These are phyloP conservation scores for Helicostylum pulchrum DNA, from an alignment of 192 early-diverging fungal genomes.

Conservation along the genomic window DNA sequence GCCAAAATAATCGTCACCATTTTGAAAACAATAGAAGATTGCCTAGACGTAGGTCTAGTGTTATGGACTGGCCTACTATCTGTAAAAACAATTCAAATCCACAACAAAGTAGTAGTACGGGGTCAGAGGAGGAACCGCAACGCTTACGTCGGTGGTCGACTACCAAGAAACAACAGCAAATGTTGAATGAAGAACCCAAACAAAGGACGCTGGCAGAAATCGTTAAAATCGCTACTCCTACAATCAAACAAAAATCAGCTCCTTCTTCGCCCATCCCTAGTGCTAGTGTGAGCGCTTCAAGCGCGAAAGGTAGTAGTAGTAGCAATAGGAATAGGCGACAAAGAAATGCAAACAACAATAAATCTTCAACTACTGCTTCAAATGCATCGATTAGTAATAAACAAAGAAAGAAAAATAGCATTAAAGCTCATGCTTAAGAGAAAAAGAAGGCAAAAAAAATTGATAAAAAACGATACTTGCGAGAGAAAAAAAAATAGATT, in stretches of 20 bases:
- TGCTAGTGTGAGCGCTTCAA: no score
- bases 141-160: slow-evolving; percentile 26
- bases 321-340: no score
- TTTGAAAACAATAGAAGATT: background rate
- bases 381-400: background rate
- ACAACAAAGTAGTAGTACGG: background rate
- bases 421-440: background rate
- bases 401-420: background rate
- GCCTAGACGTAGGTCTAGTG: background rate
- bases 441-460: background rate
- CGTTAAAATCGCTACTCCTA: slow-evolving; percentile 9
- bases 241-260: background rate
- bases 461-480: background rate
- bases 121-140: background rate
- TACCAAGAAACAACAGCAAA: background rate
- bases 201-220: slow-evolving; percentile 26
- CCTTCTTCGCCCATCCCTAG: no score
- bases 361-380: background rate
- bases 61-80: background rate
- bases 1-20: background rate
- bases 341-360: no score
- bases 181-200: slow-evolving; percentile 6
- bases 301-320: no score
- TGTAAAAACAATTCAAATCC: background rate
- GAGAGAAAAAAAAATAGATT: no score